These are phyloP conservation scores for Exophiala xenobiotica DNA, from an alignment of 2,329 filamentous ascomycete genomes.

Conservation along the genomic window DNA sequence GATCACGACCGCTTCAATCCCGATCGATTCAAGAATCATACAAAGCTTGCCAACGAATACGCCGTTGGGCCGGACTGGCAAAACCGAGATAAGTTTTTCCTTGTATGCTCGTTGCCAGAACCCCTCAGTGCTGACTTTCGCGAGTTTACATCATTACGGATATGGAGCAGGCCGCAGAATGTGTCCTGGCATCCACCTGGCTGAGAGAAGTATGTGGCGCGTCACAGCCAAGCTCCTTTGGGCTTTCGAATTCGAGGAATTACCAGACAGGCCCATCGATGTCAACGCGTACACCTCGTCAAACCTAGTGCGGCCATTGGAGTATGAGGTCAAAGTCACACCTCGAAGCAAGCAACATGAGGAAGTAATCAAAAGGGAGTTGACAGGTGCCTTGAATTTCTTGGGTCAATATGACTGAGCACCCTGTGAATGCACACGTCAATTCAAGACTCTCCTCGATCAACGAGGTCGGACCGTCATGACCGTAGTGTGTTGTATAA, in stretches of 20 bases:
- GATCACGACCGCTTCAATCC: slow-evolving; percentile 44
- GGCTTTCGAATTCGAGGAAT: slow-evolving; percentile 39
- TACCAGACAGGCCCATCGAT: slow-evolving; percentile 8
- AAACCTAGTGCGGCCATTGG: slow-evolving; percentile 13
- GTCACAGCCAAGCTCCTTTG: slow-evolving; percentile 54
- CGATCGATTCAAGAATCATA: slow-evolving; percentile 35
- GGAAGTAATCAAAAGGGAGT: slow-evolving; percentile 3
- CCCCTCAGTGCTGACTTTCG: background rate
- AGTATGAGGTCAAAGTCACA: slow-evolving; percentile 8
- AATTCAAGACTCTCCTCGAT: background rate
- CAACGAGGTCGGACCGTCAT: background rate
- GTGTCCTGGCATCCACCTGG: slow-evolving; percentile 51
- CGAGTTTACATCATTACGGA: slow-evolving; percentile 17
- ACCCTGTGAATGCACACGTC: background rate
- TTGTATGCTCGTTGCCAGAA: background rate
- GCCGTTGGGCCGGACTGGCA: slow-evolving; percentile 36
- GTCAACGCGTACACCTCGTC: slow-evolving; percentile 17
- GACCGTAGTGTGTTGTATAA: too few species aligned
- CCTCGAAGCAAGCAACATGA: slow-evolving; percentile 7
- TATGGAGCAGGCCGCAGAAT: slow-evolving; percentile 47
- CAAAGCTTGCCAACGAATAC: slow-evolving; percentile 37
- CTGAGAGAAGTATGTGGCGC: slow-evolving; percentile 50
- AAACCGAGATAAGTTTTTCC: slow-evolving; percentile 33
- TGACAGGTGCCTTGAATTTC: slow-evolving; percentile 10
- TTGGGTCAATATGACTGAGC: slow-evolving; percentile 10